These are phyloP conservation scores for Colletotrichum abscissum DNA, from an alignment of 2,329 filamentous ascomycete species.

Conservation along the genomic window DNA sequence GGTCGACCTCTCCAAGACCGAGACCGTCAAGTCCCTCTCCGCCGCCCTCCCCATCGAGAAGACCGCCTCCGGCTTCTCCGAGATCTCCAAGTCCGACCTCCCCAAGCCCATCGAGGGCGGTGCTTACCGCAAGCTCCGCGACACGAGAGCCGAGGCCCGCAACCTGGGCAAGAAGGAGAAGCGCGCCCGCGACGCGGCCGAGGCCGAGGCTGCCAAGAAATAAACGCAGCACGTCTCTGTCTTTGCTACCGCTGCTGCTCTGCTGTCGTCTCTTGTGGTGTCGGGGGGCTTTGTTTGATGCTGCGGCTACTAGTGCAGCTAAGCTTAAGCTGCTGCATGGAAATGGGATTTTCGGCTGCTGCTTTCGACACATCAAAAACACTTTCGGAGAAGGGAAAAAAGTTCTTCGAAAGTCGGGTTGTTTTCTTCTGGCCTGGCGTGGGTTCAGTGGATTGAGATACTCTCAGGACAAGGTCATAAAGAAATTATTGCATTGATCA, in stretches of 20 bases:
- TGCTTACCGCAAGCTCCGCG: constrained; percentile 88
- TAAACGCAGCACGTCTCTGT: constrained; percentile 58
- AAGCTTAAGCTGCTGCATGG: constrained; percentile 29
- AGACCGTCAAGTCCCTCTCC: constrained; percentile 66
- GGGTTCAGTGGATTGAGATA: constrained; percentile 33
- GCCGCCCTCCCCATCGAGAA: constrained; percentile 79
- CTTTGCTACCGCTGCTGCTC: constrained; percentile 26
- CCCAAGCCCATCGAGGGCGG: constrained; percentile 81
- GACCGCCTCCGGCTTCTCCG: constrained; percentile 71
- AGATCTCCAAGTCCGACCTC: constrained; percentile 86
- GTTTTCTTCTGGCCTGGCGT: constrained; percentile 34
- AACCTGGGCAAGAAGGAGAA: constrained; percentile 89
- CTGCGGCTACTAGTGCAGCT: constrained; percentile 23
- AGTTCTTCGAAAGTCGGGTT: constrained; percentile 27
- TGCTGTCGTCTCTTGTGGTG: constrained; percentile 35
- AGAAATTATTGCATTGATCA: constrained; percentile 36
- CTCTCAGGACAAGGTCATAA: constrained; percentile 36
- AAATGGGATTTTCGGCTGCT: constrained; percentile 31
- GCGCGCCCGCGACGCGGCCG: constrained; percentile 88
- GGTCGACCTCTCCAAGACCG: constrained; percentile 79
- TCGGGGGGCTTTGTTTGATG: constrained; percentile 33
- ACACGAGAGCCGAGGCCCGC: constrained; percentile 85
- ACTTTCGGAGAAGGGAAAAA: constrained; percentile 28
- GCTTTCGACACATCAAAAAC: constrained; percentile 36
- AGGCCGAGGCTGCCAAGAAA: constrained; percentile 88